Evolutionary conservation across 768 basidiomycete genomes (phyloP), one percentile per base, ranked within the genome.

Genomic region (Termitomyces sp.): DNA sequence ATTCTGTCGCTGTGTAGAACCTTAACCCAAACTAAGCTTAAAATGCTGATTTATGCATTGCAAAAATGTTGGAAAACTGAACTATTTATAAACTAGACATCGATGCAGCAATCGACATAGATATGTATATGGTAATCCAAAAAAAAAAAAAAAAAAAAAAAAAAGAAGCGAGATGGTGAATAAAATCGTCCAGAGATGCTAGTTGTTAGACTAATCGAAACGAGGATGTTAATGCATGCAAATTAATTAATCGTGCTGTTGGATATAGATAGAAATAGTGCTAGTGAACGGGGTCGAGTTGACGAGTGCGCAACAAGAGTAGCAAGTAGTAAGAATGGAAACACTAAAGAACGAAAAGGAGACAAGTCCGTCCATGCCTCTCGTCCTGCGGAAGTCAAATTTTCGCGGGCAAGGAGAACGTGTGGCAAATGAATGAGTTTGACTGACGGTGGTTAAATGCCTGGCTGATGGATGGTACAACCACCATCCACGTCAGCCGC

Each of bases 401-500:
- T 55, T 41, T 43, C 54, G 38, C 44, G 19, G 34, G 45, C 17
- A 17, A 38, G 12, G 30, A 7, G 17, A 14, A 32, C 6, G 15
- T 51, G 22, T 30, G 17, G 17, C 8, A 30, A 22, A 37, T 24
- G 37, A 4, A 54, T 1, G 28, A 22, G 19, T 45, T 14, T 32
- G 45, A 21, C n/a, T 45, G 26, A 28, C 51, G 17, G 38, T 30
- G 11, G 22, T 53, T 17, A 48, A 15, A 17, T 1, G 21, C 44
- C 44, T 12, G 54, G 42, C 10, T 42, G 58, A 24, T 53, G 41
- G 30, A 45, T 44, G 4, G 30, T 53, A 72, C 71, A 74, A 21
- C 64, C 51, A 12, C 66, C 60, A 45, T 79, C 74, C 48, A 72
- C 64, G 63, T 85, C 83, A 54, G 85, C 87, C n/a, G 85, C 87